These are phyloP conservation scores for Coniochaeta sp. DNA, from an alignment of 2,329 filamentous ascomycete genomes.

Conservation along the genomic window DNA sequence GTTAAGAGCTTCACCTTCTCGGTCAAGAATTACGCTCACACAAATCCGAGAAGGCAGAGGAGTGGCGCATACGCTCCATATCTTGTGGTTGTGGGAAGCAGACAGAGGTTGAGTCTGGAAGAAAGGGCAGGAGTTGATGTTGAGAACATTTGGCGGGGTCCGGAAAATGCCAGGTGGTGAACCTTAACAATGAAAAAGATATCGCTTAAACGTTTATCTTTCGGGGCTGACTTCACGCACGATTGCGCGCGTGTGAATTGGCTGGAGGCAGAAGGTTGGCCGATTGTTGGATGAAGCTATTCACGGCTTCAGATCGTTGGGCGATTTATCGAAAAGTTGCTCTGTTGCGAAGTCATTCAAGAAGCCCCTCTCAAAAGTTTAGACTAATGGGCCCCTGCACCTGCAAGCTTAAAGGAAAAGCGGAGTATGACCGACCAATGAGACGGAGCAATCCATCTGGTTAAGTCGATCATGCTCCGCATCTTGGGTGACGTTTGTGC, in stretches of 20 bases:
- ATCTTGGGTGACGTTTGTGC: not conserved
- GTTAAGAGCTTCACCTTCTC: conserved; percentile 2
- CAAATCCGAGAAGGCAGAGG: conserved; percentile 16
- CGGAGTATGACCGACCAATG: not conserved
- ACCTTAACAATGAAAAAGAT: not conserved
- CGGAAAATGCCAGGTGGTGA: not conserved
- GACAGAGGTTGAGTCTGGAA: conserved; percentile 10
- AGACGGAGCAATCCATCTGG: not conserved
- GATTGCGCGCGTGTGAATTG: not conserved
- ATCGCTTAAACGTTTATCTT: not conserved
- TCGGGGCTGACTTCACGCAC: not conserved
- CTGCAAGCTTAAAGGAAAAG: not conserved
- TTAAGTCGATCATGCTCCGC: no score
- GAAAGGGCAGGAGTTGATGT: conserved; percentile 8
- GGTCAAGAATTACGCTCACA: conserved; percentile 23
- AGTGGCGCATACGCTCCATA: conserved; percentile 24
- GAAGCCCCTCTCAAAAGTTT: not conserved
- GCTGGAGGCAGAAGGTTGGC: not conserved
- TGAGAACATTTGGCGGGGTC: conserved; percentile 15
- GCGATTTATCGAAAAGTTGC: not conserved
- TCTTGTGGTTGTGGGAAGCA: conserved; percentile 15
- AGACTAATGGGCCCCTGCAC: no score
- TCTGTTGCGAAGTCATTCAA: not conserved
- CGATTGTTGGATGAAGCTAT: not conserved
- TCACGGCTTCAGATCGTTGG: not conserved